Evolutionary conservation across 2,329 filamentous ascomycete species (phyloP).

Genomic region (Talaromyces marneffei): DNA sequence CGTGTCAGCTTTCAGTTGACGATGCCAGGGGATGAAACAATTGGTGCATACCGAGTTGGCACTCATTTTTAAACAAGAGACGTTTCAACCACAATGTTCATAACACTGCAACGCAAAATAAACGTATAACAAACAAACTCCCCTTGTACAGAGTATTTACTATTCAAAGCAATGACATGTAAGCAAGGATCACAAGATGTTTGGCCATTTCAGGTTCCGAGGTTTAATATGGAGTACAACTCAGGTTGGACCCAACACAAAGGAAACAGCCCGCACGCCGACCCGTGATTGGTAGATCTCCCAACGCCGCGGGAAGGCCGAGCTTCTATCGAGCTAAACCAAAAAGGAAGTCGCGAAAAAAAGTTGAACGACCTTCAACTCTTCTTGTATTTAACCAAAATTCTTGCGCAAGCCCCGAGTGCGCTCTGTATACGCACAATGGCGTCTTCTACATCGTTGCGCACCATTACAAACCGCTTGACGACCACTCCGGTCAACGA

Average conservation of each 20-base stretch:
- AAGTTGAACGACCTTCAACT: not conserved
- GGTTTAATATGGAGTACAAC: not conserved
- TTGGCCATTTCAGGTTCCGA: not conserved
- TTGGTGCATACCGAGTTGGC: conserved; percentile 15
- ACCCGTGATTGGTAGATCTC: conserved; percentile 3
- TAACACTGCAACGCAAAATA: conserved; percentile 6
- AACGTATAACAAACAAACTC: not conserved
- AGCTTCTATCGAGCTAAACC: not conserved
- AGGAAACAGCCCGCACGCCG: not conserved
- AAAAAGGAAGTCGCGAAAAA: conserved; percentile 3
- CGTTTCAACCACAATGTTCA: conserved; percentile 9
- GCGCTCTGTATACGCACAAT: conserved; percentile 12
- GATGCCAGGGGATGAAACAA: not conserved
- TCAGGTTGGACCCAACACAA: not conserved
- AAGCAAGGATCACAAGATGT: not conserved
- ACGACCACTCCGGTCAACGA: conserved; percentile 65
- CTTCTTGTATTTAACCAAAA: not conserved
- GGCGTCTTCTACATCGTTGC: conserved; percentile 34
- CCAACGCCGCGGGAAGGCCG: conserved; percentile 5
- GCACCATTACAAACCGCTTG: conserved; percentile 48
- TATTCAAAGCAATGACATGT: not conserved
- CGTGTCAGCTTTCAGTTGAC: not conserved
- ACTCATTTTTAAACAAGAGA: conserved; percentile 20
- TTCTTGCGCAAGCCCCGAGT: not conserved
- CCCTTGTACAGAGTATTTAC: not conserved